phyloP scores from a whole-genome alignment of 2,329 filamentous ascomycete genomes.

The Colletotrichum magnum region DNA sequence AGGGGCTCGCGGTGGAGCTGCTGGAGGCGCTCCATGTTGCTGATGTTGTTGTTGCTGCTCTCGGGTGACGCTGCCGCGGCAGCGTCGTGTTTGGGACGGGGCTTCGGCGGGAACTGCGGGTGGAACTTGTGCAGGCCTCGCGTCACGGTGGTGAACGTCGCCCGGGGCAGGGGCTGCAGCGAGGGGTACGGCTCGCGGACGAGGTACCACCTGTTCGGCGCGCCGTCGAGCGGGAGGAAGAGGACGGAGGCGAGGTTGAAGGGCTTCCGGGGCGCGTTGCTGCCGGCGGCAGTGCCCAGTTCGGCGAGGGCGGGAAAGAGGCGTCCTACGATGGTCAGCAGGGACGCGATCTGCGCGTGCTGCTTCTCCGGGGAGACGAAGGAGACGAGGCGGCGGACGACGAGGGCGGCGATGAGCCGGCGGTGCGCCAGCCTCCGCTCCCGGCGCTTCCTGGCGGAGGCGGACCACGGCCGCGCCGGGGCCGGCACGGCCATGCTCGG shows the following conservation, averaged over 20 bases:
- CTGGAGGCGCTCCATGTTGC: conserved; percentile 6
- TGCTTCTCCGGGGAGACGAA: conserved; percentile 66
- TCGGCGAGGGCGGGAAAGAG: conserved; percentile 63
- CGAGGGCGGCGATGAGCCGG: conserved; percentile 60
- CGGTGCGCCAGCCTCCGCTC: conserved; percentile 52
- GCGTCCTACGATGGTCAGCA: conserved; percentile 61
- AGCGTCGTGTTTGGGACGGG: neutral
- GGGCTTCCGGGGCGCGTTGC: conserved; percentile 49
- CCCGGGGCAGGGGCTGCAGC: conserved; percentile 50
- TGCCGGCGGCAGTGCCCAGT: neutral
- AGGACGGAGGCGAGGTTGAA: conserved; percentile 58
- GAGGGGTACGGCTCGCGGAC: conserved; percentile 62
- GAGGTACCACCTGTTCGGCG: conserved; percentile 58
- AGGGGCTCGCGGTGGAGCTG: conserved; percentile 16
- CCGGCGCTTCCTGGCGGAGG: conserved; percentile 34
- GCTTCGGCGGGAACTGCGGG: neutral
- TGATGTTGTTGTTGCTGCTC: neutral
- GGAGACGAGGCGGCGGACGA: conserved; percentile 63
- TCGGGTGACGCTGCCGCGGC: too few relatives aligned
- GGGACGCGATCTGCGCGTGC: conserved; percentile 56
- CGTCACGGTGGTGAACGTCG: neutral
- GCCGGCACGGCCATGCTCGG: conserved; percentile 51
- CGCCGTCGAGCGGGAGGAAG: conserved; percentile 54
- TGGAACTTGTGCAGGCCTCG: neutral
- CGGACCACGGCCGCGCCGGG: conserved; percentile 31